A percentile compares a stretch with the other conserved stretches of the same genome.
These are phyloP conservation scores for Soucietia sequanensis DNA, from an alignment of 805 yeast species.

Conservation along the genomic window DNA sequence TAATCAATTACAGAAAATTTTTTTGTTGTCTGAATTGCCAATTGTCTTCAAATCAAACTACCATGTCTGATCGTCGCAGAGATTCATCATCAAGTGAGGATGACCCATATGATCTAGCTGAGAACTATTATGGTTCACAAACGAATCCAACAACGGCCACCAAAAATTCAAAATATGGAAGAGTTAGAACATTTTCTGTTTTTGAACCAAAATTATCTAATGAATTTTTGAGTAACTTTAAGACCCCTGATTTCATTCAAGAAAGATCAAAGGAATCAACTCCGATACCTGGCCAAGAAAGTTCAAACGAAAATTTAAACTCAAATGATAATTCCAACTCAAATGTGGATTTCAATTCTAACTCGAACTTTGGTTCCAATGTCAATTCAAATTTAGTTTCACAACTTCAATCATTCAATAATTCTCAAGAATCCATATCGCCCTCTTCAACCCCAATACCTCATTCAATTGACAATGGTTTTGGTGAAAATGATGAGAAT, in stretches of 20 bases:
- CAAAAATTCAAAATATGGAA: constrained; percentile 40
- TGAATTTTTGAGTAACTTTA: no score
- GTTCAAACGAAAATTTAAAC: no score
- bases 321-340: no score
- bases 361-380: background rate
- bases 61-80: constrained; percentile 19
- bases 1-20: no score
- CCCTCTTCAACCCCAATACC: background rate
- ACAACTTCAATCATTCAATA: background rate
- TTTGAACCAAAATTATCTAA: constrained; percentile 18
- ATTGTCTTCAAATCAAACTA: no score
- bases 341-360: background rate
- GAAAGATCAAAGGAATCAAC: background rate
- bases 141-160: constrained; percentile 52
- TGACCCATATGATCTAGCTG: constrained; percentile 72
- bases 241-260: background rate
- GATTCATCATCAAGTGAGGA: constrained; percentile 45
- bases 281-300: background rate
- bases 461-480: no score
- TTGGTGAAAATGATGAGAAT: no score
- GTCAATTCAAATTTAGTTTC: no score
- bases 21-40: no score
- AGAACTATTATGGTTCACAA: constrained; percentile 64
- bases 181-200: constrained; percentile 60
- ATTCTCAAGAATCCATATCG: background rate